Percentiles rank a stretch among this genome's conserved stretches.
Conservation (phyloP, 2,329 filamentous ascomycete species). For the Penicillium vulpinum region DNA sequence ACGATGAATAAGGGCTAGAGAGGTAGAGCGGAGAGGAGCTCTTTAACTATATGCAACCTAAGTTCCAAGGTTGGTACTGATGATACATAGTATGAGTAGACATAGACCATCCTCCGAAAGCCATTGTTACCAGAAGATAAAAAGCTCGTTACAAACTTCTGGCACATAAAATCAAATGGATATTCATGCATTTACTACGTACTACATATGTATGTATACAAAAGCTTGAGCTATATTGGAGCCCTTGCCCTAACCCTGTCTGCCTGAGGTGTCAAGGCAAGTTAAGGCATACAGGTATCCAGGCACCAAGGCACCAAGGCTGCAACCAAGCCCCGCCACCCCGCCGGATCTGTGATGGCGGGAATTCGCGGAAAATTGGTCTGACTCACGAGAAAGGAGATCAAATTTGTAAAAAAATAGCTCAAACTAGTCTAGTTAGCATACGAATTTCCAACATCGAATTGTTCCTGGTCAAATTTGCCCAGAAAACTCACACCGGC, state of each 20-base stretch:
- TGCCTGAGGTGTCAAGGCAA: not conserved
- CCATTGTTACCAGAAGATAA: too few relatives aligned
- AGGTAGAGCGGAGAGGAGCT: too few relatives aligned
- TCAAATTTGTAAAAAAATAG: not conserved
- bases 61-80: too few relatives aligned
- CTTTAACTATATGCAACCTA: too few relatives aligned
- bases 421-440: not conserved
- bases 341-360: slow-evolving; percentile 5
- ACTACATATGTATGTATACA: too few relatives aligned
- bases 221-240: not conserved
- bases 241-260: slow-evolving; percentile 5
- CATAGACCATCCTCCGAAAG: too few relatives aligned
- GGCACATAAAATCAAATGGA: too few relatives aligned
- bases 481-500: slow-evolving; percentile 4
- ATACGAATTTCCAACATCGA: not conserved
- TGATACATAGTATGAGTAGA: too few relatives aligned
- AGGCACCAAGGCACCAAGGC: not conserved
- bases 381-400: not conserved
- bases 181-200: too few relatives aligned
- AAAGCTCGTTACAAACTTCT: too few relatives aligned
- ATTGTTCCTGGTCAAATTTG: not conserved
- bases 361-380: not conserved
- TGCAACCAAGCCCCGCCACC: slow-evolving; percentile 8
- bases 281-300: not conserved
- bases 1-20: too few relatives aligned